Percentiles rank a stretch among this genome's conserved stretches.
Conservation (phyloP, 164 flowering plant genomes). For the Cinnamomum chago region DNA sequence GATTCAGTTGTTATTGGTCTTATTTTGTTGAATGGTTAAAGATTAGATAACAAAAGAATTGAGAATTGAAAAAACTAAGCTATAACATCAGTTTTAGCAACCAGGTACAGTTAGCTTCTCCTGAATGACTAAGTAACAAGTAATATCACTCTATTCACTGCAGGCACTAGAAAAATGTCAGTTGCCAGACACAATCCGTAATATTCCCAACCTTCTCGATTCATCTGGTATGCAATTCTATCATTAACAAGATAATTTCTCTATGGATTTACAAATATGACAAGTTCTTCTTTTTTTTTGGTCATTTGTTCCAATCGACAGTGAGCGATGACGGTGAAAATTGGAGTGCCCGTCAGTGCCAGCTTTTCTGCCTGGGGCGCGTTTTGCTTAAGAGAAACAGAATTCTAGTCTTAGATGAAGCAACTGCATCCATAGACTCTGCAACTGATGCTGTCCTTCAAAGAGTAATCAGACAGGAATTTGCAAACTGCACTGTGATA, state of each 20-base stretch:
- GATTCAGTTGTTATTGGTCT: not conserved
- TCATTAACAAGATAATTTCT: not conserved
- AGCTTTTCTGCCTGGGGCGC: constrained; percentile 78
- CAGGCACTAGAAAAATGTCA: constrained; percentile 83
- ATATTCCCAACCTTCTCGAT: constrained; percentile 56
- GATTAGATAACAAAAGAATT: not conserved
- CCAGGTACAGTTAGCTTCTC: not conserved
- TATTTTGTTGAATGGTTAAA: not conserved
- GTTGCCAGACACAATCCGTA: constrained; percentile 46
- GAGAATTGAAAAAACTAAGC: not conserved
- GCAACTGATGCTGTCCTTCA: constrained; percentile 75
- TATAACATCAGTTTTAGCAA: not conserved
- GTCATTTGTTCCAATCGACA: constrained; percentile 13
- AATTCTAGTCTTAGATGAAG: constrained; percentile 84
- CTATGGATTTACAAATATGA: not conserved
- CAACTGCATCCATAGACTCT: constrained; percentile 89
- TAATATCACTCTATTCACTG: not conserved
- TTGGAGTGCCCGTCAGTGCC: constrained; percentile 85
- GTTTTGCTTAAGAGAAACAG: constrained; percentile 61
- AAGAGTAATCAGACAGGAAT: constrained; percentile 64
- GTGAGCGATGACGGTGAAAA: constrained; percentile 85
- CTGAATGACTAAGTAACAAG: not conserved
- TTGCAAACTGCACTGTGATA: constrained; percentile 59
- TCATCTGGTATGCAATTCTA: constrained; percentile 47
- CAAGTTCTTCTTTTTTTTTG: not conserved